A percentile compares a stretch with the other conserved stretches of the same genome.
Evolutionary conservation across 1,139 yeast species (phyloP).

Genomic region (Zygotorulaspora mrakii): DNA sequence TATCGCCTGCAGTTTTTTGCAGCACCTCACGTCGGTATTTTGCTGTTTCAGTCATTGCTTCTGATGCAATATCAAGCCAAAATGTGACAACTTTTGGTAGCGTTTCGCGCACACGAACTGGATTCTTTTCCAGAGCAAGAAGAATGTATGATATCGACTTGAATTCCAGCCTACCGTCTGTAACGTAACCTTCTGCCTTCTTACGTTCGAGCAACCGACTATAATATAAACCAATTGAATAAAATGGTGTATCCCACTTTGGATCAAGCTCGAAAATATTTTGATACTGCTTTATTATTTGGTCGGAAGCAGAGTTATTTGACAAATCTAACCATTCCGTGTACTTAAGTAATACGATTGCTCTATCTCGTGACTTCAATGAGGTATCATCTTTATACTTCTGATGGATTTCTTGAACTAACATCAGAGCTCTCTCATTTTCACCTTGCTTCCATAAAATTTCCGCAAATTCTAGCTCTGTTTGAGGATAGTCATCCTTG

Average conservation of each 20-base stretch:
- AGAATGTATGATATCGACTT: slow-evolving; percentile 63
- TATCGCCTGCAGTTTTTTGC: slow-evolving; percentile 26
- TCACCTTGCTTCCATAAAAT: slow-evolving; percentile 90
- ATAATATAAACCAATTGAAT: slow-evolving; percentile 74
- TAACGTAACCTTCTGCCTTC: slow-evolving; percentile 38
- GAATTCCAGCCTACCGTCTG: slow-evolving; percentile 62
- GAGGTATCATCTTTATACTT: slow-evolving; percentile 24
- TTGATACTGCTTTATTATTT: slow-evolving; percentile 66
- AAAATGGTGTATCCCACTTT: slow-evolving; percentile 76
- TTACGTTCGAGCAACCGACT: slow-evolving; percentile 71
- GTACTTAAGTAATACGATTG: slow-evolving; percentile 65
- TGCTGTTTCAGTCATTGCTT: slow-evolving; percentile 25
- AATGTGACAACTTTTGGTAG: slow-evolving; percentile 84
- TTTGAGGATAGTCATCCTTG: slow-evolving; percentile 44
- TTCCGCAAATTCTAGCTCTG: slow-evolving; percentile 78
- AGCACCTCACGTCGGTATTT: slow-evolving; percentile 31
- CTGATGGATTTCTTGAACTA: slow-evolving; percentile 47
- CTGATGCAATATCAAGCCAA: slow-evolving; percentile 82
- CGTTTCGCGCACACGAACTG: slow-evolving; percentile 73
- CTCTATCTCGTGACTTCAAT: slow-evolving; percentile 36
- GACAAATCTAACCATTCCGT: slow-evolving; percentile 89
- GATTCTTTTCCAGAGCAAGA: slow-evolving; percentile 65
- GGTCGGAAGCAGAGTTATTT: slow-evolving; percentile 75
- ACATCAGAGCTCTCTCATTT: slow-evolving; percentile 76
- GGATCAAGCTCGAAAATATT: slow-evolving; percentile 55